Evolutionary conservation across 345 rosid species (phyloP).

Genomic region (Corymbia maculata): DNA sequence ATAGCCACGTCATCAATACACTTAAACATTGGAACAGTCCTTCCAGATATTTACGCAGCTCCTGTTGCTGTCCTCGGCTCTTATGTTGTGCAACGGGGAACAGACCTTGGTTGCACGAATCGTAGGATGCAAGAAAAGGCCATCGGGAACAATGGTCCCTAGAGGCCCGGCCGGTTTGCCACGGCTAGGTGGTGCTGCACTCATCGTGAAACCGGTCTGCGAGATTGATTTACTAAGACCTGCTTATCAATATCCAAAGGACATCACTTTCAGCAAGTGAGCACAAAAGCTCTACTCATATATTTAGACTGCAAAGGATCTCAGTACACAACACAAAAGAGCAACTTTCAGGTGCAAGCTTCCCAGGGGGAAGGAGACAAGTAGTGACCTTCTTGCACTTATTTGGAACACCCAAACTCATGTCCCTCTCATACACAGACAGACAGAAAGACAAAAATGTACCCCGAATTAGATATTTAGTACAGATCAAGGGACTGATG

Average conservation of each 20-base stretch:
- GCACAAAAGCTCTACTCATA: neutral
- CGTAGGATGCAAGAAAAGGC: neutral
- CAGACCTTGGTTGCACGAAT: neutral
- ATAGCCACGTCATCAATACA: no score
- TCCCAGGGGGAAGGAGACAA: neutral
- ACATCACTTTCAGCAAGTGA: neutral
- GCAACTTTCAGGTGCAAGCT: neutral
- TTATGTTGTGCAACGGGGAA: neutral
- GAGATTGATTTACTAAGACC: neutral
- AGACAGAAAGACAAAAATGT: neutral
- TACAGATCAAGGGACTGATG: neutral
- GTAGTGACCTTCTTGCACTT: neutral
- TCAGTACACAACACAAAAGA: neutral
- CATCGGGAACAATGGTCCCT: neutral
- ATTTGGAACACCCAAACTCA: neutral
- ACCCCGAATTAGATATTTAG: neutral
- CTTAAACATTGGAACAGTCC: neutral
- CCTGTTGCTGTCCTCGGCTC: neutral
- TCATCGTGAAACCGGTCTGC: fast-evolving
- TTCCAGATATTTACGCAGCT: neutral
- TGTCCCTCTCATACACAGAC: neutral
- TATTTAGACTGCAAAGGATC: neutral
- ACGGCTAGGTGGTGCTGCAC: neutral
- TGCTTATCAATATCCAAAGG: neutral
- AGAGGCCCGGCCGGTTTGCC: neutral